These are phyloP conservation scores for Magnusiomyces ingens DNA, from an alignment of 1,139 yeast species.

Conservation along the genomic window DNA sequence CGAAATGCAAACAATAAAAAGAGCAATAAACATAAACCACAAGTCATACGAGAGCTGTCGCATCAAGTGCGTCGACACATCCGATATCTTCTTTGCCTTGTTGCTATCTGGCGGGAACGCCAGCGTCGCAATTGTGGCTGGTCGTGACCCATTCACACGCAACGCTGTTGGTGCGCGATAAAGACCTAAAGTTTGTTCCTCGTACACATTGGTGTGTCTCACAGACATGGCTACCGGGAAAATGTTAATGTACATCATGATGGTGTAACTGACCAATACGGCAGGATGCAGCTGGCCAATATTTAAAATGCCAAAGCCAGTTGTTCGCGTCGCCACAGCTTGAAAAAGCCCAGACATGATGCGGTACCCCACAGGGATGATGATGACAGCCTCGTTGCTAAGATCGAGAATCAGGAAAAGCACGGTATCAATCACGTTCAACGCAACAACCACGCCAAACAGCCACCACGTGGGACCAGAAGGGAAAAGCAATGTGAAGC, in stretches of 20 bases:
- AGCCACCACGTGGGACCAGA: conserved; percentile 96
- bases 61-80: conserved; percentile 81
- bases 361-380: conserved; percentile 58
- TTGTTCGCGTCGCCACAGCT: conserved; percentile 89
- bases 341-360: conserved; percentile 80
- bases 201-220: conserved; percentile 94
- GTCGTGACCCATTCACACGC: conserved; percentile 15
- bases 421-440: conserved; percentile 73
- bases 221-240: conserved; percentile 93
- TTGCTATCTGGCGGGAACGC: conserved; percentile 18
- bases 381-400: conserved; percentile 38
- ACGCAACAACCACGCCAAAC: conserved; percentile 57
- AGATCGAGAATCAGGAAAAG: conserved; percentile 75
- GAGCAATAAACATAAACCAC: conserved; percentile 86
- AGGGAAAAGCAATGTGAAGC: conserved; percentile 88
- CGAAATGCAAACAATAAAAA: conserved; percentile 78
- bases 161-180: conserved; percentile 41
- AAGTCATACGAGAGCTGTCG: conserved; percentile 89
- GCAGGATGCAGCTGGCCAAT: conserved; percentile 74
- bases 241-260: conserved; percentile 98
- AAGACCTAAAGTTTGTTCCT: conserved; percentile 89
- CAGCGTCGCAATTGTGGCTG: conserved; percentile 23
- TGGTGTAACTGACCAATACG: conserved; percentile 84
- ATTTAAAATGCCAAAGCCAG: conserved; percentile 75
- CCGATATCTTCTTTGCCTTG: conserved; percentile 38